Percentiles rank a stretch among this genome's conserved stretches.
These are phyloP conservation scores for Penstemon newberryi DNA, from an alignment of 257 asterid genomes.

Conservation along the genomic window DNA sequence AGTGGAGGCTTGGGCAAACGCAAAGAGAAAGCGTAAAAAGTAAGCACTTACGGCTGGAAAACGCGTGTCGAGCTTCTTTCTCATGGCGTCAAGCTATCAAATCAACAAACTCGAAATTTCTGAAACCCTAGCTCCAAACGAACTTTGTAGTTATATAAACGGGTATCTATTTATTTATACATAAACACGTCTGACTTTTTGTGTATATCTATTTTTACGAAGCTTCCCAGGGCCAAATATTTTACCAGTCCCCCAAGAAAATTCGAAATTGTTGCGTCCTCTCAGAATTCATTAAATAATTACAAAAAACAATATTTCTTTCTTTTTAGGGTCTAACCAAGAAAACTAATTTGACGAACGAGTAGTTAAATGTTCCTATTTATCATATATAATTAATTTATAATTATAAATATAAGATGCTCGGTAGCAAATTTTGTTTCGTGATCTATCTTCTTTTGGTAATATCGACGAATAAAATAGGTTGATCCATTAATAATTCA, in stretches of 20 bases:
- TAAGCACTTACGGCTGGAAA: slow-evolving; percentile 66
- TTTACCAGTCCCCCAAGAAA: slow-evolving; percentile 32
- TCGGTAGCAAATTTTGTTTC: too few species aligned
- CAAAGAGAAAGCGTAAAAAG: not conserved
- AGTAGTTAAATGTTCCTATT: too few species aligned
- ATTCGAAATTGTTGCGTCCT: slow-evolving; percentile 33
- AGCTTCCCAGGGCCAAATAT: not conserved
- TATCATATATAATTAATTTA: too few species aligned
- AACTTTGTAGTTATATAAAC: slow-evolving; percentile 1
- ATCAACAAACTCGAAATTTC: slow-evolving; percentile 24
- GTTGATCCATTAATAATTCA: too few species aligned
- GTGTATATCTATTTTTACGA: slow-evolving; percentile 15
- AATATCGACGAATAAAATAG: too few species aligned
- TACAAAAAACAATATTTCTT: too few species aligned
- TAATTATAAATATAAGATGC: too few species aligned
- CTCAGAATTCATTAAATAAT: not conserved
- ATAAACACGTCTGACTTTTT: too few species aligned
- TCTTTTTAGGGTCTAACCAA: too few species aligned
- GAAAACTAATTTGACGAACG: too few species aligned
- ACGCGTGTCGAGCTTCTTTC: slow-evolving; percentile 78
- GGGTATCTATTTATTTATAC: too few species aligned
- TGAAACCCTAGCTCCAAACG: slow-evolving; percentile 36
- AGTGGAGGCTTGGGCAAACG: not conserved
- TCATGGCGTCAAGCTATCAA: slow-evolving; percentile 45
- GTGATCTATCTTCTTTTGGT: too few species aligned